phyloP scores from a whole-genome alignment of 257 asterid species.

The Rhazya stricta region DNA sequence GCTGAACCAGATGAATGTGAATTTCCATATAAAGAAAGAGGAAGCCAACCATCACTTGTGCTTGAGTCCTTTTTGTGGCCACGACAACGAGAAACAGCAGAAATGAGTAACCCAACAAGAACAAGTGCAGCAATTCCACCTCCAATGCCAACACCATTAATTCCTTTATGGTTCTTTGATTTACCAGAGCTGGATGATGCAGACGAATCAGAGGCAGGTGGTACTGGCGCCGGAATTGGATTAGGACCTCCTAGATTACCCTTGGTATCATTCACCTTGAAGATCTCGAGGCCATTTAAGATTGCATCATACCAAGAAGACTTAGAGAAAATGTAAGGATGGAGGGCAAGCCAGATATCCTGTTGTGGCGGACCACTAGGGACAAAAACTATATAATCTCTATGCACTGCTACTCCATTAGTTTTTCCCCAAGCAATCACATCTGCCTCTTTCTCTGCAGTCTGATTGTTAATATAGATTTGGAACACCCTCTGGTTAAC shows the following conservation, averaged over 20 bases:
- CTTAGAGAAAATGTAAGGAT: conserved; percentile 32
- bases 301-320: conserved; percentile 60
- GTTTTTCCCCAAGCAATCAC: conserved; percentile 38
- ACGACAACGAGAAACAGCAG: conserved; percentile 33
- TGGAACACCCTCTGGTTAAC: conserved; percentile 41
- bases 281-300: conserved; percentile 81
- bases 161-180: conserved; percentile 35
- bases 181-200: conserved; percentile 23
- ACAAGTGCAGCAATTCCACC: conserved; percentile 66
- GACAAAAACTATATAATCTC: conserved; percentile 56
- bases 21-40: conserved; percentile 77
- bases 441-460: conserved; percentile 39
- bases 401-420: conserved; percentile 51
- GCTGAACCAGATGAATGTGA: conserved; percentile 70
- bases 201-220: conserved; percentile 23
- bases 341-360: conserved; percentile 67
- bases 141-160: conserved; percentile 74
- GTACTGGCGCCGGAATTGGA: conserved; percentile 56
- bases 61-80: conserved; percentile 49
- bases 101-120: conserved; percentile 51
- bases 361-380: conserved; percentile 56
- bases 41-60: conserved; percentile 84
- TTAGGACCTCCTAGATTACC: conserved; percentile 83
- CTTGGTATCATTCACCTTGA: conserved; percentile 46
- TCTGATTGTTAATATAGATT: conserved; percentile 40